Percentiles rank a stretch among this genome's conserved stretches.
Conservation (phyloP, 768 basidiomycete species). For the Lentinula edodes region DNA sequence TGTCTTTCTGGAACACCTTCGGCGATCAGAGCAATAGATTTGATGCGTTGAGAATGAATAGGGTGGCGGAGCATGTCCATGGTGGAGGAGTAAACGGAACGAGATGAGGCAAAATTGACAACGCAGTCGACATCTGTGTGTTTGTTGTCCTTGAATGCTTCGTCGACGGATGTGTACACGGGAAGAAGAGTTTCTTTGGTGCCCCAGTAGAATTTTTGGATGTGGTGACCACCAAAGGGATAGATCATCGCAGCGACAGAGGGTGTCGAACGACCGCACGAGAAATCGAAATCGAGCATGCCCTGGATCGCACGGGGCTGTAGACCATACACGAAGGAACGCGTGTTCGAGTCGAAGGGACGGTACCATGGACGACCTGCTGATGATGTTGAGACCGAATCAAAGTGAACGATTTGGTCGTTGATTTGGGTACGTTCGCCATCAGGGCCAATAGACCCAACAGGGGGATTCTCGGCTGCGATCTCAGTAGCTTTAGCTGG, state of each 20-base stretch:
- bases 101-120: constrained; percentile 95
- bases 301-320: constrained; percentile 99
- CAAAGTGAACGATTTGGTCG: constrained; percentile 91
- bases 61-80: constrained; percentile 85
- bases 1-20: constrained; percentile 99
- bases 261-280: constrained; percentile 86
- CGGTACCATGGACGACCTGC: constrained; percentile 67
- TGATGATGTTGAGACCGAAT: constrained; percentile 32
- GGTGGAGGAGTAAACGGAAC: constrained; percentile 92
- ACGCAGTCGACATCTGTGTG: constrained; percentile 96
- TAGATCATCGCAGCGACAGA: constrained; percentile 99
- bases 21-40: constrained; percentile 85
- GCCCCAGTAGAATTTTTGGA: constrained; percentile 99
- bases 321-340: constrained; percentile 96
- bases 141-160: constrained; percentile 41
- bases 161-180: constrained; percentile 70
- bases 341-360: constrained; percentile 91
- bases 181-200: constrained; percentile 98
- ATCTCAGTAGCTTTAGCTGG: constrained; percentile 27
- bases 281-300: constrained; percentile 97
- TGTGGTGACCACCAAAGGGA: constrained; percentile 99
- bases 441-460: constrained; percentile 2
- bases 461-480: constrained; percentile 29
- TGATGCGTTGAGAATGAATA: constrained; percentile 71
- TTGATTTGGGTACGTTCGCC: constrained; percentile 64